Conservation (phyloP, 169 alveolate genomes). For the Cystoisospora suis region DNA sequence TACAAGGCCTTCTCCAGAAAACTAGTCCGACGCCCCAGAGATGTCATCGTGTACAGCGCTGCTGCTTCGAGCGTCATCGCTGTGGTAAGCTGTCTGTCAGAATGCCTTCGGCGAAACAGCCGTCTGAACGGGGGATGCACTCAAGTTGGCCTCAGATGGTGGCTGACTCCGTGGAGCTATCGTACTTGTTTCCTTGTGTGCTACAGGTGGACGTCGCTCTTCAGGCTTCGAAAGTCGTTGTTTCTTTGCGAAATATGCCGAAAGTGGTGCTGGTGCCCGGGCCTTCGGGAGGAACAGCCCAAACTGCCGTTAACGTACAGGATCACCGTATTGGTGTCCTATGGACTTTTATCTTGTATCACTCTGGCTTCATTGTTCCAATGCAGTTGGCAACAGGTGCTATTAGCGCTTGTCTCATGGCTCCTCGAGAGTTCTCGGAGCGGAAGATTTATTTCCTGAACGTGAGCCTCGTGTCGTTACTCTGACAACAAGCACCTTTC, state of each 20-base stretch:
- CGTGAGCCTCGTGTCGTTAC: neutral
- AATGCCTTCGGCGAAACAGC: too few relatives aligned
- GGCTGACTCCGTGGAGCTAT: neutral
- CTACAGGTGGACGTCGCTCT: constrained; percentile 13
- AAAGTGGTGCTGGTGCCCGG: neutral
- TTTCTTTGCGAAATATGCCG: neutral
- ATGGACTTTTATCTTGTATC: constrained; percentile 7
- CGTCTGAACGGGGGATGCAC: too few relatives aligned
- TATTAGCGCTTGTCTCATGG: neutral
- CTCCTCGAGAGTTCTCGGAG: neutral
- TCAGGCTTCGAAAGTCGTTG: neutral
- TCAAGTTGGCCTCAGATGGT: too few relatives aligned
- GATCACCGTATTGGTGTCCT: neutral
- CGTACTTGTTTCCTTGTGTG: neutral
- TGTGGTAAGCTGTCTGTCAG: neutral
- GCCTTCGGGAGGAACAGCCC: neutral
- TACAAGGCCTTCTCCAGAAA: neutral
- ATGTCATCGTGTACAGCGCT: neutral
- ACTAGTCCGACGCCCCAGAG: constrained; percentile 3
- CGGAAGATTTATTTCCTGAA: neutral
- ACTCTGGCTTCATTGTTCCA: constrained; percentile 14
- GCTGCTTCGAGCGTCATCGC: constrained; percentile 15
- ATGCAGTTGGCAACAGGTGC: constrained; percentile 16
- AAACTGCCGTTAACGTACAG: neutral
- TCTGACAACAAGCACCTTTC: neutral